A percentile compares a stretch with the other conserved stretches of the same genome.
These are phyloP conservation scores for Clarkia xantiana DNA, from an alignment of 345 rosid species.

Conservation along the genomic window DNA sequence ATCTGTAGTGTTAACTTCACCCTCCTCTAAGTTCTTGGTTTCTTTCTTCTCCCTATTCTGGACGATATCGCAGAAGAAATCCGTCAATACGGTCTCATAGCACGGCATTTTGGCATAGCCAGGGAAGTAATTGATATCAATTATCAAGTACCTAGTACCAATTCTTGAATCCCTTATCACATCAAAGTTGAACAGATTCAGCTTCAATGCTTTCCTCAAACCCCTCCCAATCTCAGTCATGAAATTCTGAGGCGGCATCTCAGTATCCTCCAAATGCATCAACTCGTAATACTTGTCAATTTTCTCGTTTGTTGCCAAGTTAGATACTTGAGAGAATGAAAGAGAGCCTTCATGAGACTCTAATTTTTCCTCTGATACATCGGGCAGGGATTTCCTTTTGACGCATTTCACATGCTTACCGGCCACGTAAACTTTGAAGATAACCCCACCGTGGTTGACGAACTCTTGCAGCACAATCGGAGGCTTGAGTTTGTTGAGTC, in stretches of 20 bases:
- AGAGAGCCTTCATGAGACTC: slow-evolving; percentile 18
- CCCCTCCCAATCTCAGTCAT: slow-evolving; percentile 29
- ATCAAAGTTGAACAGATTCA: slow-evolving; percentile 54
- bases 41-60: slow-evolving; percentile 7
- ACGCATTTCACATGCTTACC: slow-evolving; percentile 45
- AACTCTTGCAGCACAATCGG: slow-evolving; percentile 58
- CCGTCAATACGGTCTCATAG: slow-evolving; percentile 34
- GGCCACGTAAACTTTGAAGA: slow-evolving; percentile 46
- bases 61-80: slow-evolving; percentile 36
- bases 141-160: slow-evolving; percentile 34
- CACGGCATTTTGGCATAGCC: slow-evolving; percentile 49
- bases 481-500: slow-evolving; percentile 32
- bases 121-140: slow-evolving; percentile 58
- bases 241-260: slow-evolving; percentile 35
- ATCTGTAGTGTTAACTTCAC: neutral
- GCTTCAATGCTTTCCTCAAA: slow-evolving; percentile 29
- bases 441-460: slow-evolving; percentile 55
- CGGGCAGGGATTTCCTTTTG: slow-evolving; percentile 45
- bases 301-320: slow-evolving; percentile 20
- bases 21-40: slow-evolving; percentile 7
- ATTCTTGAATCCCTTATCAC: slow-evolving; percentile 40
- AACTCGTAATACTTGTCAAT: slow-evolving; percentile 19
- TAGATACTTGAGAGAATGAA: slow-evolving; percentile 45
- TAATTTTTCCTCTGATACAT: slow-evolving; percentile 36
- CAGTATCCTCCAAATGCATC: slow-evolving; percentile 25